These are phyloP conservation scores for Fusarium devonianum DNA, from an alignment of 2,329 filamentous ascomycete species.

Conservation along the genomic window DNA sequence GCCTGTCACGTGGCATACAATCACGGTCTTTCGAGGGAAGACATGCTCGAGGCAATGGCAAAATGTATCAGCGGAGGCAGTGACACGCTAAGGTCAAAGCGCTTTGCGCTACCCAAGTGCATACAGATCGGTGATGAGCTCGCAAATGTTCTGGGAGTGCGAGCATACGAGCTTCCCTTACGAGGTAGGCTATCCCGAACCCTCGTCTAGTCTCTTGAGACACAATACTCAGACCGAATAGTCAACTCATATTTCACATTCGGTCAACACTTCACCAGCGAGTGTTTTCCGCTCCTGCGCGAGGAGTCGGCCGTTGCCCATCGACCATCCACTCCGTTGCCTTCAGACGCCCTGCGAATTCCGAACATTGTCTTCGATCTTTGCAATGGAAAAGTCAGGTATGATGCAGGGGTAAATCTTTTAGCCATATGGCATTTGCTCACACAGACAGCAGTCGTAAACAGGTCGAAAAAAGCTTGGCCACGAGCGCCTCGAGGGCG, in stretches of 20 bases:
- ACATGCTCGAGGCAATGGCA: constrained; percentile 34
- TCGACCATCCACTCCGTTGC: constrained; percentile 31
- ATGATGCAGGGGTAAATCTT: constrained; percentile 3
- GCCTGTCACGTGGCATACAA: constrained; percentile 37
- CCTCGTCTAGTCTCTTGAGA: constrained; percentile 2
- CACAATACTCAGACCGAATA: constrained; percentile 24
- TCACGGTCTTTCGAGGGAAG: constrained; percentile 31
- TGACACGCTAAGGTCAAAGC: constrained; percentile 38
- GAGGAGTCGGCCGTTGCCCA: constrained; percentile 35
- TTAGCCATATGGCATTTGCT: constrained; percentile 9
- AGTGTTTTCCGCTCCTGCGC: constrained; percentile 38
- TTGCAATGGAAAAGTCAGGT: constrained; percentile 38
- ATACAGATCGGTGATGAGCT: constrained; percentile 40
- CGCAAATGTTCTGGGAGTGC: constrained; percentile 33
- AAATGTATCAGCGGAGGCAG: constrained; percentile 39
- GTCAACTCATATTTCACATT: constrained; percentile 41
- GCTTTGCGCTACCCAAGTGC: constrained; percentile 40
- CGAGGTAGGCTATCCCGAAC: constrained; percentile 32
- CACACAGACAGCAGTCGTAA: constrained; percentile 26
- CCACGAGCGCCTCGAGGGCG: constrained; percentile 28
- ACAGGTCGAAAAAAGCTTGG: constrained; percentile 37
- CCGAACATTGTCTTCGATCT: constrained; percentile 37
- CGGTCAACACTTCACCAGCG: constrained; percentile 38
- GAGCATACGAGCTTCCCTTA: constrained; percentile 39
- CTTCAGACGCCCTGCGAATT: constrained; percentile 35